These are phyloP conservation scores for Sphaerulina musiva DNA, from an alignment of 2,329 filamentous ascomycete genomes.

Conservation along the genomic window DNA sequence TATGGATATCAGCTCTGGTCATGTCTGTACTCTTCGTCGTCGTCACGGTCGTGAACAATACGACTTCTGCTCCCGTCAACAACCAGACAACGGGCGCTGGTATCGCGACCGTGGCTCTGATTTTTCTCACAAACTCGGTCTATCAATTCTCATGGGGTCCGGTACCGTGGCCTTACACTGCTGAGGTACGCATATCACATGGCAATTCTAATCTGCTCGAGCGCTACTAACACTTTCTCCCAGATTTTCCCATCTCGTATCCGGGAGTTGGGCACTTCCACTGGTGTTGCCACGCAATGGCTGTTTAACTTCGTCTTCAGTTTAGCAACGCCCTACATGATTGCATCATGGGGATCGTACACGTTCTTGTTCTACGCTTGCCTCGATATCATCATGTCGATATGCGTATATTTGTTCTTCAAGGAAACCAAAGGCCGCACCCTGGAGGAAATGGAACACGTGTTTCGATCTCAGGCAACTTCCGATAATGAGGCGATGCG, in stretches of 20 bases:
- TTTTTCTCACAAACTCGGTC: conserved; percentile 50
- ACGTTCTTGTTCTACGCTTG: conserved; percentile 41
- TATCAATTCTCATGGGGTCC: conserved; percentile 51
- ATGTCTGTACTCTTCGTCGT: conserved; percentile 36
- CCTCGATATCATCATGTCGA: conserved; percentile 41
- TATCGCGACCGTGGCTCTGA: conserved; percentile 49
- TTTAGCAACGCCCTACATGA: conserved; percentile 47
- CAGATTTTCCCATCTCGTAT: conserved; percentile 48
- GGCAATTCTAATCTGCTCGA: not conserved
- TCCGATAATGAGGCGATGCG: conserved; percentile 26
- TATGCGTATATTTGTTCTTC: conserved; percentile 36
- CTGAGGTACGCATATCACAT: conserved; percentile 20
- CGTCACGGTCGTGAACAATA: conserved; percentile 32
- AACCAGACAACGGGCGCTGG: conserved; percentile 34
- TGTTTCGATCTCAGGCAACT: conserved; percentile 24
- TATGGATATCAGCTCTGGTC: conserved; percentile 24
- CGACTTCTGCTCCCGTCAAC: conserved; percentile 23
- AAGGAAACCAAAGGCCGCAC: conserved; percentile 35
- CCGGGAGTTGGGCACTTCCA: conserved; percentile 46
- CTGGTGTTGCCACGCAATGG: conserved; percentile 48
- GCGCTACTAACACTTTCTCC: not conserved
- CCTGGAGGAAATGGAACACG: conserved; percentile 34
- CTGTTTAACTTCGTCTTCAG: conserved; percentile 48
- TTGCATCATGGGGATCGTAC: conserved; percentile 46
- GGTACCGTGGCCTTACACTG: conserved; percentile 46